These are phyloP conservation scores for Lactifluus pinguis DNA, from an alignment of 768 basidiomycete genomes.

Conservation along the genomic window DNA sequence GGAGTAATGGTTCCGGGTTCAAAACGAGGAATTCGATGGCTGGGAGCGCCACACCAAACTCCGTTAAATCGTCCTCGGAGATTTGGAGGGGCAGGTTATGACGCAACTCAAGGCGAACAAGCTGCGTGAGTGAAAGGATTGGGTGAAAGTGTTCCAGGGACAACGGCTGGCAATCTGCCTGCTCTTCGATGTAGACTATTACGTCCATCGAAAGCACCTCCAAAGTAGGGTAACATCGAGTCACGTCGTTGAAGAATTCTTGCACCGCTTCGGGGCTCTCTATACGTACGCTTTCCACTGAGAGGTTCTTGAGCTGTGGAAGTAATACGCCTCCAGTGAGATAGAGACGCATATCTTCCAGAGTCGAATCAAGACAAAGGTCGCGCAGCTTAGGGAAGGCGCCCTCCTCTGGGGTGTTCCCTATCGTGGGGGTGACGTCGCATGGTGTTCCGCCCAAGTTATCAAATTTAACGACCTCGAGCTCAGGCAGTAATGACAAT, in stretches of 20 bases:
- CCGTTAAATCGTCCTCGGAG: constrained; percentile 14
- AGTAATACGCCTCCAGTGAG: constrained; percentile 13
- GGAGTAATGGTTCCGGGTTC: constrained; percentile 16
- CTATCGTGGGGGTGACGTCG: neutral
- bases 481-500: constrained; percentile 11
- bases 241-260: constrained; percentile 10
- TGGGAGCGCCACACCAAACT: constrained; percentile 16
- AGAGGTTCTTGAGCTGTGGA: constrained; percentile 9
- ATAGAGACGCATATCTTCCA: constrained; percentile 14
- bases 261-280: constrained; percentile 6
- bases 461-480: constrained; percentile 12
- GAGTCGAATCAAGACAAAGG: constrained; percentile 13
- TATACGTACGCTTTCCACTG: constrained; percentile 4
- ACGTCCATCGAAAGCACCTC: constrained; percentile 11
- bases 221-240: constrained; percentile 11
- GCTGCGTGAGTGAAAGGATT: constrained; percentile 15
- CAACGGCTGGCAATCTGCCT: constrained; percentile 4
- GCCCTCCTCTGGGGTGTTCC: constrained; percentile 1
- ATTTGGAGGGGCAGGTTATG: constrained; percentile 17
- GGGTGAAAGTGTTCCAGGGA: constrained; percentile 7
- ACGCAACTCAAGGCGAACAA: constrained; percentile 16
- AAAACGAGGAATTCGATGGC: constrained; percentile 9
- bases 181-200: constrained; percentile 2
- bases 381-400: constrained; percentile 15
- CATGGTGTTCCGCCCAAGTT: neutral